These are phyloP conservation scores for Penicillium macrosclerotiorum DNA, from an alignment of 495 filamentous ascomycete species.

Conservation along the genomic window DNA sequence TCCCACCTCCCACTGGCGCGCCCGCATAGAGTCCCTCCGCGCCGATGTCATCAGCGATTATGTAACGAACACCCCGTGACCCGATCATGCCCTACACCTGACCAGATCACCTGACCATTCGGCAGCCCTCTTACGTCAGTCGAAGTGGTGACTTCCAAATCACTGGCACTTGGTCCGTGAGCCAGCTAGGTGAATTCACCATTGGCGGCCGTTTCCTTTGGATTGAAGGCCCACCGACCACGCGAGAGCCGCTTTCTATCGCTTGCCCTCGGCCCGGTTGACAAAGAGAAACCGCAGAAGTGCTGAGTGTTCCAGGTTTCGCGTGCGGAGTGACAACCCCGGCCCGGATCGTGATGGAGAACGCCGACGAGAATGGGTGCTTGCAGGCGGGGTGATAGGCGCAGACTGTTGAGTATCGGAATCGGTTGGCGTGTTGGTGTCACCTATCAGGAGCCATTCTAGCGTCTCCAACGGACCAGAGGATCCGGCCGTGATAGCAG, in stretches of 20 bases:
- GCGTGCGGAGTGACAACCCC: no score
- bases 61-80: slow-evolving; percentile 8
- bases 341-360: slow-evolving; percentile 20
- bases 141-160: no score
- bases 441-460: slow-evolving; percentile 5
- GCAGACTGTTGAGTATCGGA: neutral
- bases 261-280: slow-evolving; percentile 27
- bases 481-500: no score
- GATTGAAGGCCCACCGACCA: no score
- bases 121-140: neutral
- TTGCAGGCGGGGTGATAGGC: slow-evolving; percentile 2
- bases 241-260: slow-evolving; percentile 25
- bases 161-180: no score
- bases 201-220: no score
- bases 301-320: no score
- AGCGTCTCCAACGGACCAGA: no score
- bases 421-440: slow-evolving; percentile 3
- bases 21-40: neutral
- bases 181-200: no score
- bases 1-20: neutral
- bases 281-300: slow-evolving; percentile 31
- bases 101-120: slow-evolving; percentile 7
- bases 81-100: slow-evolving; percentile 15
- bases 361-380: slow-evolving; percentile 1
- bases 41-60: slow-evolving; percentile 1